Conservation (phyloP, 139 green algal genomes). For the Zygnema cylindricum region DNA sequence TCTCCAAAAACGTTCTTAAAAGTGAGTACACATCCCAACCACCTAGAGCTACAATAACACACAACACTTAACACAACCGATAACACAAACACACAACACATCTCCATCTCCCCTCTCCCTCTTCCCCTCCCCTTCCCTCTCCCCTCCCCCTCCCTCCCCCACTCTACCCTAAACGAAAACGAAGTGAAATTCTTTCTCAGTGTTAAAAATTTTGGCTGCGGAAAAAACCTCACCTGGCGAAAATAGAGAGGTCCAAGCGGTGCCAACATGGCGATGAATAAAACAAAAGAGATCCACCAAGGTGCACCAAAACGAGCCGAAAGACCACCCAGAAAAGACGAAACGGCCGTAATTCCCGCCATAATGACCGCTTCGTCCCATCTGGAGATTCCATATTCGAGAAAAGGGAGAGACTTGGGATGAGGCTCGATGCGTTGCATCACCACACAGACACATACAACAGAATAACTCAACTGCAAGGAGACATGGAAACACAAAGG, state of each 20-base stretch:
- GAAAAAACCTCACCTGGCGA: background rate
- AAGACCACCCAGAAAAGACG: background rate
- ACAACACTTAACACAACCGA: too few species aligned
- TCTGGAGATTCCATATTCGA: background rate
- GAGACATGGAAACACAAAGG: constrained; percentile 8
- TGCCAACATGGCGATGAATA: constrained; percentile 2
- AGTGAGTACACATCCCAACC: too few species aligned
- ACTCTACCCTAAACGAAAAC: too few species aligned
- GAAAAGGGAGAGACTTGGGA: background rate
- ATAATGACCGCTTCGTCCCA: constrained; percentile 34
- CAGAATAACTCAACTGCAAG: constrained; percentile 35
- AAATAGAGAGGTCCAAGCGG: constrained; percentile 2
- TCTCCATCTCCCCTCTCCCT: too few species aligned
- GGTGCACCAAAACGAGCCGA: background rate
- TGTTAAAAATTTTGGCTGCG: too few species aligned
- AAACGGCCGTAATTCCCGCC: background rate
- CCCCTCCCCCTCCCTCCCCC: too few species aligned
- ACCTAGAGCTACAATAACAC: too few species aligned
- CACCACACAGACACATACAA: constrained; percentile 46
- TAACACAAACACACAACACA: too few species aligned
- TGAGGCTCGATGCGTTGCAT: background rate
- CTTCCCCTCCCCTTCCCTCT: too few species aligned
- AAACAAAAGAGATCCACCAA: background rate
- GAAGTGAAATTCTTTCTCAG: too few species aligned
- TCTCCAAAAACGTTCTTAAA: too few species aligned